Conservation (phyloP, 768 basidiomycete genomes). For the Mycena rosella region DNA sequence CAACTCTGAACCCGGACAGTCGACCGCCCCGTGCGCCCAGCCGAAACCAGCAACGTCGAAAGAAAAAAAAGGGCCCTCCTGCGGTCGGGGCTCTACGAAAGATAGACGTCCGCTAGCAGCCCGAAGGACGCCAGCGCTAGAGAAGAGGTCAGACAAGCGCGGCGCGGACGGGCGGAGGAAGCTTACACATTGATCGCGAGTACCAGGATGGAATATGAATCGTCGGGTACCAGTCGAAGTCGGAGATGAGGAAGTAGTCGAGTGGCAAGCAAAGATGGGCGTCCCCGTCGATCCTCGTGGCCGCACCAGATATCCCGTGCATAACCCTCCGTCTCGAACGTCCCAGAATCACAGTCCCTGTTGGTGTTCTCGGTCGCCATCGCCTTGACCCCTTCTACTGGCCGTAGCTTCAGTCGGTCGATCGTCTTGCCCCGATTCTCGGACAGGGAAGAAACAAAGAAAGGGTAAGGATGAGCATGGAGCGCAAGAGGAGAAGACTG, state of each 20-base stretch:
- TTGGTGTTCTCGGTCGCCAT: background rate
- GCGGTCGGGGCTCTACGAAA: background rate
- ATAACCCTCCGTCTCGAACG: background rate
- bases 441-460: background rate
- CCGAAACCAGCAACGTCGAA: background rate
- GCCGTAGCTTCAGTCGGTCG: background rate
- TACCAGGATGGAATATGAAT: background rate
- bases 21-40: too few species aligned
- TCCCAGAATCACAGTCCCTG: background rate
- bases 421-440: background rate
- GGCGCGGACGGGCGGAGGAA: too few species aligned
- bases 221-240: background rate
- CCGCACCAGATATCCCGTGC: constrained; percentile 4
- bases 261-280: constrained; percentile 5
- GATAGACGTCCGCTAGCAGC: background rate
- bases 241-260: constrained; percentile 7
- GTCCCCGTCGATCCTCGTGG: constrained; percentile 19
- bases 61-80: background rate
- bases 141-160: background rate
- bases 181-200: background rate
- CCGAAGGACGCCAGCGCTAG: background rate
- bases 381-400: constrained; percentile 6
- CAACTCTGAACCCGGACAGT: background rate
- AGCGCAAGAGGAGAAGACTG: too few species aligned
- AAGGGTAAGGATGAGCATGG: background rate